Base-by-base conservation (phyloP, 352 stramenopile species). In the Globisporangium acanthophoron region DNA sequence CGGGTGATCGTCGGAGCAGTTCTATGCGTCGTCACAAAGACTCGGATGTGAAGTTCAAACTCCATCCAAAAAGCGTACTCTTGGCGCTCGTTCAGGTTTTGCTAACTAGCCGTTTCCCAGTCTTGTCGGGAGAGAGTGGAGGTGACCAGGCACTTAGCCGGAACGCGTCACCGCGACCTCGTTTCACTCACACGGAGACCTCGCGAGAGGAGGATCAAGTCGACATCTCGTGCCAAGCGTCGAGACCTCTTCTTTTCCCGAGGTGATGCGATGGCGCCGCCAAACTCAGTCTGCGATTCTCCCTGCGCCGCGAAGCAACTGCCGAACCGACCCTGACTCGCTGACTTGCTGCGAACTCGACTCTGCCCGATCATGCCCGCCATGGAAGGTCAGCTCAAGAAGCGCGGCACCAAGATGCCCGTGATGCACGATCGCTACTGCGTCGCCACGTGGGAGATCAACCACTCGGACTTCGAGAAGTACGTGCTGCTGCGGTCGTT, bases 381-480 rank as follows among this genome's bases (percentile, higher is more conserved):
- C 35, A 86, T 90, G 74, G 80, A 94, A 50, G 82, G 85, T 8
- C 53, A 65, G 44, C 67, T 94, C 15, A 91, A 90, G 70, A 90
- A 91, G 57, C 78, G 85, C 50, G 72, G 67, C 54, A 66, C 64
- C 18, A 87, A 78, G 18, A 73, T 91, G 75, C 76, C 80, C 1
- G 71, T 91, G n/a, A 94, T 92, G 84, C 81, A 76, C 57, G 76
- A 90, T 58, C 78, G 84, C 44, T 94, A 94, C 64, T 94, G 84
- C 56, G 81, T 94, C 53, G 79, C 78, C 18, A 82, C 76, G 64
- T 87, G 68, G 68, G 75, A 85, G 48, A 35, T 84, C 50, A 68
- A 85, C 61, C 58, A 56, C 13, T 61, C 67, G 21, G 67, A 70
- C 12, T 29, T 49, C 20, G 62, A 62, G 51, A 77, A 76, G 56